A percentile compares a stretch with the other conserved stretches of the same genome.
phyloP scores from a whole-genome alignment of 441 rosid species.

The Isatis lusitanica region DNA sequence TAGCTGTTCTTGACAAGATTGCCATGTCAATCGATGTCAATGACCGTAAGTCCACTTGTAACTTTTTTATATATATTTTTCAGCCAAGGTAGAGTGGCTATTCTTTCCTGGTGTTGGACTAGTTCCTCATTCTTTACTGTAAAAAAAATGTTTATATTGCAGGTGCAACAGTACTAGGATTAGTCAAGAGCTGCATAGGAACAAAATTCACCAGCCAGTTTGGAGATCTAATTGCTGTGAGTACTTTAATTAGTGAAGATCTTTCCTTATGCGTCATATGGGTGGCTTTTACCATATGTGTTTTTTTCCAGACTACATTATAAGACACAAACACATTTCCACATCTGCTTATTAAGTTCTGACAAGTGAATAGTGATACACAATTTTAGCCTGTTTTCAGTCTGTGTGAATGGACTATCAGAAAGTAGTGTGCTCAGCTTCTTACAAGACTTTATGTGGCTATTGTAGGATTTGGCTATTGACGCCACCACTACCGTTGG shows the following conservation, averaged over 20 bases:
- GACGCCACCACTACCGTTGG: slow-evolving; percentile 81
- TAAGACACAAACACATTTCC: background rate
- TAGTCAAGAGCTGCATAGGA: slow-evolving; percentile 90
- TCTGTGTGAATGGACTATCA: background rate
- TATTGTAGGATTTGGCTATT: slow-evolving; percentile 82
- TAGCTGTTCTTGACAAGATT: slow-evolving; percentile 85
- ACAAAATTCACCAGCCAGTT: slow-evolving; percentile 96
- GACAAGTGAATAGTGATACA: background rate
- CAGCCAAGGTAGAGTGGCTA: background rate
- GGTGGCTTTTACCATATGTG: background rate
- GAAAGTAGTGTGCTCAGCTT: background rate
- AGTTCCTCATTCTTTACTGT: background rate
- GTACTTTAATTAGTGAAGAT: slow-evolving; percentile 28
- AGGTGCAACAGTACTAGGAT: slow-evolving; percentile 74
- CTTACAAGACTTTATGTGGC: background rate
- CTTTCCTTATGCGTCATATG: background rate
- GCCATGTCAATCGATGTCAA: slow-evolving; percentile 76
- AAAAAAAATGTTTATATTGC: slow-evolving; percentile 12
- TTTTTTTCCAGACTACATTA: background rate
- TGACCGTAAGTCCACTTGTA: slow-evolving; percentile 61
- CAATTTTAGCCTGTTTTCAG: background rate
- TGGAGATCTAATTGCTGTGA: slow-evolving; percentile 93
- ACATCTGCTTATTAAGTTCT: background rate
- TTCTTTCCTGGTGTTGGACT: background rate
- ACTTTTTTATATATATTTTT: background rate